Evolutionary conservation across 225 moss, liverwort and hornwort genomes (phyloP), one percentile per base, ranked within the genome.

Genomic region (Thuidium tamariscinum): DNA sequence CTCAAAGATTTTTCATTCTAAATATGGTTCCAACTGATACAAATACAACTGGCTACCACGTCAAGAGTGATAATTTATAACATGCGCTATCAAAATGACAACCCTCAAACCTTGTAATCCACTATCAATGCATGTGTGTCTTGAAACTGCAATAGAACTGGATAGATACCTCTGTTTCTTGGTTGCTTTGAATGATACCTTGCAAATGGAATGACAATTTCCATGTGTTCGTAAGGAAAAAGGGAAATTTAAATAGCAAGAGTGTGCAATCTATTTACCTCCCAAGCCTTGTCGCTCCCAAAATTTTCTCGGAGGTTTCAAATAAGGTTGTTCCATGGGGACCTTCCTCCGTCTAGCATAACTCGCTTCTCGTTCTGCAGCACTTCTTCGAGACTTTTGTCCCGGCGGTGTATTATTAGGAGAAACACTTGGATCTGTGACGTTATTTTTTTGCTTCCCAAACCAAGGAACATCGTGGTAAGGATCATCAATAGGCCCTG

Each of bases 381-480:
- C 56, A 55, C 48, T 88, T 68, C 93, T 86, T 7, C 34, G 72
- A 26, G 92, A 93, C 20, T 39, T 66, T 46, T 89, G 88, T 72
- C 91, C 91, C 5, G 89, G 93, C 8, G 93, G 93, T 42, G 93
- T 93, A 26, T 85, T 75, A 66, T 89, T 92, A 6, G 92, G 92
- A 62, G 92, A 93, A 87, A 93, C 59, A 77, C 89, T 90, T 54
- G 93, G 89, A 81, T 93, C 91, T 10, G 92, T 92, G 7, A 93
- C 44, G 67, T 64, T 86, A 21, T 90, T 90, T 62, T 92, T 93
- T 13, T 29, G 32, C 78, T 92, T 93, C 10, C 93, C 92, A 80
- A 89, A 90, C 93, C 93, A 93, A 44, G 81, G 92, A 10, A 92
- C 73, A 29, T 92, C 92, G 79, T 92, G 90, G 16, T 92, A 92